Base-by-base conservation (phyloP, 257 asterid genomes). In the Nicotiana otophora region DNA sequence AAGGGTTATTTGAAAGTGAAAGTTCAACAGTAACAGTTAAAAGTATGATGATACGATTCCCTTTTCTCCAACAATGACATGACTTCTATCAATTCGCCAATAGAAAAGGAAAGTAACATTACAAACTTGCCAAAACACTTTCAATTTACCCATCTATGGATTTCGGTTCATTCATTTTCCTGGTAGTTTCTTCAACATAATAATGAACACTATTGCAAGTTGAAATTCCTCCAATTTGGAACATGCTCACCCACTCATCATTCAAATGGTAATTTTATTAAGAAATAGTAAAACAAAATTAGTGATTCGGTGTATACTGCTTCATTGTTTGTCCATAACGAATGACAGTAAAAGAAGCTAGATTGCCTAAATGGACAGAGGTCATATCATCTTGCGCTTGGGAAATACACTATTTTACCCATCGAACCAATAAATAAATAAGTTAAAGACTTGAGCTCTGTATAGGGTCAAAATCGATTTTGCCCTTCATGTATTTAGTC, bases 131-230 rank as follows among this genome's bases (percentile, higher is more conserved):
- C 26, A 58, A 58, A n/a, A n/a, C 11, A 7, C 28, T 20, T 7
- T n/a, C 14, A 58, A 10, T 58, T 68, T 70, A 72, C 46, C 46
- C 55, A 2, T 5, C 20, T 72, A 6, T 72, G 20, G n/a, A 12
- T 69, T 69, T 69, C n/a, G n/a, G 36, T 46, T 72, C 78, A 42
- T 72, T 72, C 60, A 46, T 72, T 0, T 12, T 12, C 55, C 20
- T 12, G 23, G 6, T 48, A 74, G 20, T 60, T 82, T 82, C 67
- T 67, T 60, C 42, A 23, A 62, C n/a, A 70, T 82, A 61, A 82
- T 72, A 54, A 58, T 82, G 20, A 8, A 58, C 36, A 72, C 23
- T 20, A 72, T 23, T 46, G 78, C 78, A 20, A 23, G 20, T 23
- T 23, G 61, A 72, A 72, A 46, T 46, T 72, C 60, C 60, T 42